Percentiles rank a stretch among this genome's conserved stretches.
These are phyloP conservation scores for Curvularia sp. DNA, from an alignment of 2,329 filamentous ascomycete species.

Conservation along the genomic window DNA sequence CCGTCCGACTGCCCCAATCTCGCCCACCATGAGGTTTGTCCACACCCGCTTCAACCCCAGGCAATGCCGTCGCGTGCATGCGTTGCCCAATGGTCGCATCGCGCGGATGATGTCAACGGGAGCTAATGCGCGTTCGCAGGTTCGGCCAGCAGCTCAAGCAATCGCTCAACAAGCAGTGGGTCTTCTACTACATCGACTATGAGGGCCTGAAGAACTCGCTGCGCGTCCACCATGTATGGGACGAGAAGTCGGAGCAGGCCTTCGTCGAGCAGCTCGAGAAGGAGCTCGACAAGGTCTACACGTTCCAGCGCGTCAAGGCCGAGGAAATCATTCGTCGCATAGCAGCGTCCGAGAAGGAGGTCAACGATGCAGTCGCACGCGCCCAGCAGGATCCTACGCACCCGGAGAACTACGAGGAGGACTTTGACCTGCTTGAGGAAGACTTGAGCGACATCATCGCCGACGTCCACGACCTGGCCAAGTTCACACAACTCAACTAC, in stretches of 20 bases:
- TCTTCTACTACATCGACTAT: slow-evolving; percentile 98
- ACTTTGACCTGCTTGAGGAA: slow-evolving; percentile 92
- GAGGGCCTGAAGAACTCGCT: slow-evolving; percentile 89
- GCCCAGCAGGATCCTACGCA: slow-evolving; percentile 33
- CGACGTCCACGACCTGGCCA: slow-evolving; percentile 96
- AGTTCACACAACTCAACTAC: slow-evolving; percentile 98
- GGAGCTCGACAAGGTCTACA: slow-evolving; percentile 97
- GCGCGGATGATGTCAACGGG: slow-evolving; percentile 30
- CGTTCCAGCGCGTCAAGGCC: slow-evolving; percentile 95
- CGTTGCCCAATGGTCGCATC: slow-evolving; percentile 24
- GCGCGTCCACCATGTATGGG: slow-evolving; percentile 80
- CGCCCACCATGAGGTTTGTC: slow-evolving; percentile 33
- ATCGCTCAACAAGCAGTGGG: slow-evolving; percentile 94
- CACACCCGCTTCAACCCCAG: slow-evolving; percentile 23
- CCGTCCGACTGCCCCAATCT: slow-evolving; percentile 10
- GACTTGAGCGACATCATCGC: slow-evolving; percentile 97
- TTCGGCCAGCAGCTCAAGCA: slow-evolving; percentile 97
- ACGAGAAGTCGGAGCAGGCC: slow-evolving; percentile 85
- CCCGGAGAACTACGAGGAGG: slow-evolving; percentile 75
- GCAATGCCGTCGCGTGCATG: slow-evolving; percentile 13
- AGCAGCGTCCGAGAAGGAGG: slow-evolving; percentile 84
- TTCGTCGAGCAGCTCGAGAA: slow-evolving; percentile 88
- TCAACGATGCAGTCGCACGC: slow-evolving; percentile 82
- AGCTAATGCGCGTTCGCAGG: slow-evolving; percentile 54
- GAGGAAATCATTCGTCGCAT: slow-evolving; percentile 95